phyloP scores from a whole-genome alignment of 1,284 basidiomycete species.

The Ustilago loliicola region DNA sequence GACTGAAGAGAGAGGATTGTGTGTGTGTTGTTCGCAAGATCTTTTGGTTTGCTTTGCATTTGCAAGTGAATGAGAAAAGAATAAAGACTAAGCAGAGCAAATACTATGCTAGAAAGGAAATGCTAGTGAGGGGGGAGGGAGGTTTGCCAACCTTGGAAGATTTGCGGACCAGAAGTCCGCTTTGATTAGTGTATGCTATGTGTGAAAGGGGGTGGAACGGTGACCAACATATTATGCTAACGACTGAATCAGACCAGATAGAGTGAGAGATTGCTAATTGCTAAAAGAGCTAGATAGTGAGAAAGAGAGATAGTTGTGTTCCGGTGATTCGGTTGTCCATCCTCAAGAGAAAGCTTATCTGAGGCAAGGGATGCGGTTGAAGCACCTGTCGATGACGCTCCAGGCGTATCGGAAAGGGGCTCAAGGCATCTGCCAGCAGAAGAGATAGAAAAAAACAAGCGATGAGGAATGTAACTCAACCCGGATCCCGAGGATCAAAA shows the following conservation, averaged over 20 bases:
- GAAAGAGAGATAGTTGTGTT: conserved; percentile 20
- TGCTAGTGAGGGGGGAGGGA: conserved; percentile 9
- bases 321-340: conserved; percentile 53
- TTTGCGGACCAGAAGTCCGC: conserved; percentile 9
- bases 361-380: no score
- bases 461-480: conserved; percentile 27
- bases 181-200: conserved; percentile 17
- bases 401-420: conserved; percentile 24
- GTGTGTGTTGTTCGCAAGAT: conserved; percentile 35
- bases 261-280: conserved; percentile 19
- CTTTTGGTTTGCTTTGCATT: conserved; percentile 43
- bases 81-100: conserved; percentile 28
- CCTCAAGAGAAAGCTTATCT: no score
- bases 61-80: conserved; percentile 26
- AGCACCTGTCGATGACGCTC: conserved; percentile 12
- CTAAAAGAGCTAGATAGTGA: conserved; percentile 17
- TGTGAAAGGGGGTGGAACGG: conserved; percentile 4
- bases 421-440: conserved; percentile 14
- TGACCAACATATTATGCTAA: conserved; percentile 25
- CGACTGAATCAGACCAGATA: conserved; percentile 36
- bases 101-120: conserved; percentile 16
- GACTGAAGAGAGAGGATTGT: background rate
- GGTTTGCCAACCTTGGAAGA: conserved; percentile 33
- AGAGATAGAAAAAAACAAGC: no score
- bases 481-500: conserved; percentile 45